These are phyloP conservation scores for Cytospora schulzeri DNA, from an alignment of 2,329 filamentous ascomycete genomes.

Conservation along the genomic window DNA sequence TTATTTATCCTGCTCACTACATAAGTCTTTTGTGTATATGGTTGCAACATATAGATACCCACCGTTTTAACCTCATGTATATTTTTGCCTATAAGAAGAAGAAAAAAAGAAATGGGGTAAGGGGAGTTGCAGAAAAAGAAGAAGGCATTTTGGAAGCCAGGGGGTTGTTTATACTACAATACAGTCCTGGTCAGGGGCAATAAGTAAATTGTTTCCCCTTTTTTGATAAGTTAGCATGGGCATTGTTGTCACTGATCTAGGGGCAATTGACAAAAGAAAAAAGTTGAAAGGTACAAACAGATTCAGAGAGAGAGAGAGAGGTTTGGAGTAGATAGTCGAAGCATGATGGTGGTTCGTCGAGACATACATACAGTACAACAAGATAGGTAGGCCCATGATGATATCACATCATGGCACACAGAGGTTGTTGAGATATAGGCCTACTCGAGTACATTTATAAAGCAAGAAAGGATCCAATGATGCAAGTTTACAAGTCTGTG, in stretches of 20 bases:
- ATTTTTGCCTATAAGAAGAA: background rate
- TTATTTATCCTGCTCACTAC: background rate
- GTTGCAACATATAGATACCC: conserved; percentile 8
- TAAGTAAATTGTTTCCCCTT: background rate
- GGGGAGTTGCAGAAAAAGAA: too few relatives aligned
- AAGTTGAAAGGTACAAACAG: background rate
- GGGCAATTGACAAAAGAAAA: background rate
- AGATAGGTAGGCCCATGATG: background rate
- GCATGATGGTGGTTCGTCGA: background rate
- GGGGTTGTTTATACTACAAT: background rate
- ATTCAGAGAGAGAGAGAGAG: background rate
- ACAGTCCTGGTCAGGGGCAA: background rate
- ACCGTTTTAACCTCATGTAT: background rate
- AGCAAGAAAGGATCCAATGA: too few relatives aligned
- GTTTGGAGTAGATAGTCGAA: background rate
- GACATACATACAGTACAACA: background rate
- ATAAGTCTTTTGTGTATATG: background rate
- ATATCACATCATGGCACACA: background rate
- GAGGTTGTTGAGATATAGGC: background rate
- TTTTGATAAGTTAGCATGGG: background rate
- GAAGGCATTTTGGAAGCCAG: background rate
- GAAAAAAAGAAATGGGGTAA: background rate
- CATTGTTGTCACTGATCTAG: background rate
- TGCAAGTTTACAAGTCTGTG: too few relatives aligned
- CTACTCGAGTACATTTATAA: too few relatives aligned